Percentiles rank a stretch among this genome's conserved stretches.
phyloP scores from a whole-genome alignment of 352 stramenopile genomes.

The Pythium pyrilobum region DNA sequence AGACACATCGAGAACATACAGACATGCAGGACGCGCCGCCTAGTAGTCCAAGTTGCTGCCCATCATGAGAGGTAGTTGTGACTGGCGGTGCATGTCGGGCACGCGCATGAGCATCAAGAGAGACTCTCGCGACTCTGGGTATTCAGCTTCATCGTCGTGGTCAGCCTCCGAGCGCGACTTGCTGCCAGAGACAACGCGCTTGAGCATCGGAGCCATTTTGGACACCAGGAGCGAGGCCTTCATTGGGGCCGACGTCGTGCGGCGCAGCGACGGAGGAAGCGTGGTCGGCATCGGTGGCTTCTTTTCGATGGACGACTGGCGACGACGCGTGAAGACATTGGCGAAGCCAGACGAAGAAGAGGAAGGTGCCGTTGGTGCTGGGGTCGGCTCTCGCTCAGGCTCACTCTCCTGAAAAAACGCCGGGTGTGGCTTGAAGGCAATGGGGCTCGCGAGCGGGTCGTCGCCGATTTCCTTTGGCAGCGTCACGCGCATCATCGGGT shows the following conservation, averaged over 20 bases:
- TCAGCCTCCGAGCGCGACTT: constrained; percentile 6
- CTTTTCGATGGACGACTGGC: constrained; percentile 22
- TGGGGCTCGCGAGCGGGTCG: constrained; percentile 22
- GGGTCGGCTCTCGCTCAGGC: background rate
- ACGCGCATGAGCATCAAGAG: constrained; percentile 67
- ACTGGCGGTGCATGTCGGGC: constrained; percentile 40
- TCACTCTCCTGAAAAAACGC: background rate
- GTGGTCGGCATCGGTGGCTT: constrained; percentile 17
- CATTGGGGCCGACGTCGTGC: constrained; percentile 19
- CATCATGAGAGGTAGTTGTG: constrained; percentile 60
- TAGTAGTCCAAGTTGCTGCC: constrained; percentile 27
- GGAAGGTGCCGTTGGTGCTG: background rate
- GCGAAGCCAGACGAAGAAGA: constrained; percentile 6
- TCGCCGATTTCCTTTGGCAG: constrained; percentile 18
- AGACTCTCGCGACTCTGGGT: constrained; percentile 49
- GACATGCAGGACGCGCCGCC: background rate
- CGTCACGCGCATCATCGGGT: constrained; percentile 24
- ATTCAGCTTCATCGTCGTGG: constrained; percentile 24
- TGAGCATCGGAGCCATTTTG: constrained; percentile 58
- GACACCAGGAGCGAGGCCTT: constrained; percentile 50
- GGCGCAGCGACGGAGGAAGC: constrained; percentile 15
- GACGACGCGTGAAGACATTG: constrained; percentile 22
- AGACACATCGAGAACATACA: background rate
- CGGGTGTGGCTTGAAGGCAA: constrained; percentile 1
- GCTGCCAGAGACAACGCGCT: constrained; percentile 29